Conservation (phyloP, 441 rosid species). For the Biscutella laevigata region DNA sequence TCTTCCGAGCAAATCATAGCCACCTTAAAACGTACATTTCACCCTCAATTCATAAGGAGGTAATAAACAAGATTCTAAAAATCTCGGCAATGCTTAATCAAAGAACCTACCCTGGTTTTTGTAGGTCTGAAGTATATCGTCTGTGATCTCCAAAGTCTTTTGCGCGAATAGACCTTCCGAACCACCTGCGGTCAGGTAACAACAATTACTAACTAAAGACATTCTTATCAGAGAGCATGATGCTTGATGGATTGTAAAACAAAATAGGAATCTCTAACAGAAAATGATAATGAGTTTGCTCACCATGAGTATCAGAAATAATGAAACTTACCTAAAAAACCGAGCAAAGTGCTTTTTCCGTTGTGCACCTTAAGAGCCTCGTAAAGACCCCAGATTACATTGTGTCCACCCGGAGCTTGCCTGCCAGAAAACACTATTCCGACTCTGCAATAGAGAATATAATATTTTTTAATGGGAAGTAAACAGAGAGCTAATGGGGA, state of each 20-base stretch:
- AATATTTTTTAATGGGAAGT: no score
- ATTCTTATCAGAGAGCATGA: no score
- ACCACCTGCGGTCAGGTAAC: slow-evolving; percentile 54
- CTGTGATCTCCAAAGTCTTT: slow-evolving; percentile 76
- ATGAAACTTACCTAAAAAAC: slow-evolving; percentile 62
- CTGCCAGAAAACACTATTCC: slow-evolving; percentile 92
- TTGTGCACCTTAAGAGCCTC: slow-evolving; percentile 77
- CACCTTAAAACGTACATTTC: slow-evolving; percentile 45
- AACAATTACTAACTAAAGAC: background rate
- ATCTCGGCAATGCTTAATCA: slow-evolving; percentile 2
- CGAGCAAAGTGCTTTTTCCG: slow-evolving; percentile 58
- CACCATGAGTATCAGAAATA: background rate
- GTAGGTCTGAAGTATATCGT: slow-evolving; percentile 70
- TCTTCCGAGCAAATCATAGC: slow-evolving; percentile 95
- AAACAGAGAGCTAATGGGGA: background rate
- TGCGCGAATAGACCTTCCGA: slow-evolving; percentile 95
- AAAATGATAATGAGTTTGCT: no score
- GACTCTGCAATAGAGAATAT: slow-evolving; percentile 53
- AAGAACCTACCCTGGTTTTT: slow-evolving; percentile 75
- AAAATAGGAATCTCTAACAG: background rate
- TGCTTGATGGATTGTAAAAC: no score
- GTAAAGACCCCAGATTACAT: slow-evolving; percentile 89
- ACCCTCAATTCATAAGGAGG: slow-evolving; percentile 10
- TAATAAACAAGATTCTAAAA: background rate
- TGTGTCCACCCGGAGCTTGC: slow-evolving; percentile 98